These are phyloP conservation scores for Scheffersomyces coipomensis DNA, from an alignment of 805 yeast species.

Conservation along the genomic window DNA sequence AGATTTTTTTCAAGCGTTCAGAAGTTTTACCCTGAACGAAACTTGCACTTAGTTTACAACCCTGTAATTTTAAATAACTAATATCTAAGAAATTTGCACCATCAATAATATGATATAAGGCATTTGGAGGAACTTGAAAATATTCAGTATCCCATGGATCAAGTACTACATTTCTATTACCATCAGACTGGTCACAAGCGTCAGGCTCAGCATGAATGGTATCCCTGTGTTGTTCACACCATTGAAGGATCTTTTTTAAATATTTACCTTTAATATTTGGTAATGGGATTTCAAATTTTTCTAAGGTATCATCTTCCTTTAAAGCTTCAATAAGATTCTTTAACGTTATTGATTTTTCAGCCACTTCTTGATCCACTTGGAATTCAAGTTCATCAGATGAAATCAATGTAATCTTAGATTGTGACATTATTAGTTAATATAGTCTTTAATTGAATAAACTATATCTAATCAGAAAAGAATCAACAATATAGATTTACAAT, in stretches of 20 bases:
- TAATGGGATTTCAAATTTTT: conserved; percentile 79
- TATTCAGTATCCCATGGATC: conserved; percentile 95
- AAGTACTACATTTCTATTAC: conserved; percentile 84
- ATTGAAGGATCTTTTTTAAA: conserved; percentile 85
- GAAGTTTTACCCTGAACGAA: conserved; percentile 81
- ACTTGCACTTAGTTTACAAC: conserved; percentile 79
- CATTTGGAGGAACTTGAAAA: conserved; percentile 88
- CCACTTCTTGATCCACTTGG: conserved; percentile 75
- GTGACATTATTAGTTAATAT: conserved; percentile 1
- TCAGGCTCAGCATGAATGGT: conserved; percentile 71
- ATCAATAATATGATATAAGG: conserved; percentile 75
- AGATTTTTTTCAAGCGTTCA: conserved; percentile 75
- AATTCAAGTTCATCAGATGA: conserved; percentile 82
- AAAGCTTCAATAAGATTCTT: conserved; percentile 84
- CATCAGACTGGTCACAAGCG: conserved; percentile 82
- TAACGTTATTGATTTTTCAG: conserved; percentile 80
- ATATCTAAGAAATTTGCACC: conserved; percentile 80
- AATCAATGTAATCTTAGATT: conserved; percentile 47
- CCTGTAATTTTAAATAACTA: conserved; percentile 71
- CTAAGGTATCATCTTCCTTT: conserved; percentile 55
- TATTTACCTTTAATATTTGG: conserved; percentile 91
- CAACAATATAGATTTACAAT: no score
- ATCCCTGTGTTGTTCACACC: conserved; percentile 94
- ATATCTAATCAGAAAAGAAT: no score
- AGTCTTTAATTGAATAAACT: no score